A percentile compares a stretch with the other conserved stretches of the same genome.
Conservation (phyloP, 345 rosid species). For the Carallia pectinifolia region DNA sequence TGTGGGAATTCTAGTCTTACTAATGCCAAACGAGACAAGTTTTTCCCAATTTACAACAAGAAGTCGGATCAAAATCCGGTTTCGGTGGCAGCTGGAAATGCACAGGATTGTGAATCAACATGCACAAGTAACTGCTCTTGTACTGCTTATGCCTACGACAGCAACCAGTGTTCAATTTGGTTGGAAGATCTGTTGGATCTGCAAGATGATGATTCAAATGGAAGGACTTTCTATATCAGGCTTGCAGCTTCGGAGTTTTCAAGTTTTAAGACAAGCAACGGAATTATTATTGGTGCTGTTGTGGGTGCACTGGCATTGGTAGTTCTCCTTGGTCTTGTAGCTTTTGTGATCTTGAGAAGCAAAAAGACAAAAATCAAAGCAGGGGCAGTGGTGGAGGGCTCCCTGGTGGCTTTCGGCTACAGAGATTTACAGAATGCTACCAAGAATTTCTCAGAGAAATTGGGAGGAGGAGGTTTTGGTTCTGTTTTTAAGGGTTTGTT, state of each 20-base stretch:
- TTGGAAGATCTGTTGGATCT: slow-evolving; percentile 6
- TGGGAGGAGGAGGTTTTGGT: slow-evolving; percentile 89
- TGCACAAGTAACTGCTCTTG: slow-evolving; percentile 15
- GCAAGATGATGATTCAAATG: neutral
- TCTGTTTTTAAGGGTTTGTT: slow-evolving; percentile 75
- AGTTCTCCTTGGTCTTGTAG: slow-evolving; percentile 28
- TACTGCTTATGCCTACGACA: neutral
- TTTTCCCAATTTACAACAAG: neutral
- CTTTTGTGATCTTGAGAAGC: slow-evolving; percentile 23
- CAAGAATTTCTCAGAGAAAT: slow-evolving; percentile 66
- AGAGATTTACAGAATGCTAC: slow-evolving; percentile 64
- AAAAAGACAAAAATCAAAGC: slow-evolving; percentile 28
- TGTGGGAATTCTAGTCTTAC: slow-evolving; percentile 17
- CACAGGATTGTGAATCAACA: slow-evolving; percentile 10
- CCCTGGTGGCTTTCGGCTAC: slow-evolving; percentile 62
- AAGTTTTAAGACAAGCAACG: slow-evolving; percentile 30
- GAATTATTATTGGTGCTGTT: slow-evolving; percentile 38
- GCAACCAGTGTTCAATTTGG: slow-evolving; percentile 1
- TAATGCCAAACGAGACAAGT: neutral
- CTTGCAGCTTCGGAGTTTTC: slow-evolving; percentile 17
- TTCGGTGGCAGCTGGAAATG: neutral
- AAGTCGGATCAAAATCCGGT: neutral
- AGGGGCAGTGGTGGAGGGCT: slow-evolving; percentile 51
- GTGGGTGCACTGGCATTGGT: slow-evolving; percentile 33
- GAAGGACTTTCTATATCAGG: neutral